phyloP scores from a whole-genome alignment of 345 rosid genomes.

The Eucalyptus globulus region DNA sequence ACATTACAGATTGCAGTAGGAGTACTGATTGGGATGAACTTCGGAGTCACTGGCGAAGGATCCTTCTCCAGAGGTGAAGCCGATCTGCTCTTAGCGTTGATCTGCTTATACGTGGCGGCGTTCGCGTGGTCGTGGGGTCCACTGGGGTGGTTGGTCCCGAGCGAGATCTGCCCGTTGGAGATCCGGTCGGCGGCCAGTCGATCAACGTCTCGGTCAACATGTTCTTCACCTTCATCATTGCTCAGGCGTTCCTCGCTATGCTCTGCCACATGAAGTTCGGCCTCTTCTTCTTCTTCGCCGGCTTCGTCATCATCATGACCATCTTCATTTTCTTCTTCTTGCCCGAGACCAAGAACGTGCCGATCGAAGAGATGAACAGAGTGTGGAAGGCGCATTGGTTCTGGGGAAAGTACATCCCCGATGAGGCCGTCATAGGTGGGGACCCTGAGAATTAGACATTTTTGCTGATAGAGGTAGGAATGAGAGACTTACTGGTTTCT shows the following conservation, averaged over 20 bases:
- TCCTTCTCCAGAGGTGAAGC: slow-evolving; percentile 1
- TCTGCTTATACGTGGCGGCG: slow-evolving; percentile 33
- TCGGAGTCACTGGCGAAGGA: slow-evolving; percentile 15
- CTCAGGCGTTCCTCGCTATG: slow-evolving; percentile 38
- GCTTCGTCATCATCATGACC: slow-evolving; percentile 22
- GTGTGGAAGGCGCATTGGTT: slow-evolving; percentile 44
- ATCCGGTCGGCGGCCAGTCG: slow-evolving; percentile 41
- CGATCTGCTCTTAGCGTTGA: slow-evolving; percentile 6
- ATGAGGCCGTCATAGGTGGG: not conserved
- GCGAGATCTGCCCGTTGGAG: slow-evolving; percentile 35
- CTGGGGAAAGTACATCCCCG: slow-evolving; percentile 26
- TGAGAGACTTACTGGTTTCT: not conserved
- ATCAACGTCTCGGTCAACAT: slow-evolving; percentile 40
- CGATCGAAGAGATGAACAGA: slow-evolving; percentile 32
- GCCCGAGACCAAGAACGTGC: slow-evolving; percentile 39
- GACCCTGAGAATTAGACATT: not conserved
- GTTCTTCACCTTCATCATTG: slow-evolving; percentile 42
- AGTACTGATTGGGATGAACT: slow-evolving; percentile 6
- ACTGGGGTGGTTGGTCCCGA: slow-evolving; percentile 45
- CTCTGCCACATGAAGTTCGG: slow-evolving; percentile 43
- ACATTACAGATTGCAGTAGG: slow-evolving; percentile 1
- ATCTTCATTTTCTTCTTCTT: slow-evolving; percentile 17
- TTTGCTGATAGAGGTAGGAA: not conserved
- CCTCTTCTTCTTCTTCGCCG: slow-evolving; percentile 39
- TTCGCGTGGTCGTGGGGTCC: slow-evolving; percentile 69